Base-by-base conservation (phyloP, 2,329 filamentous ascomycete species). In the Aspergillus tamarii region DNA sequence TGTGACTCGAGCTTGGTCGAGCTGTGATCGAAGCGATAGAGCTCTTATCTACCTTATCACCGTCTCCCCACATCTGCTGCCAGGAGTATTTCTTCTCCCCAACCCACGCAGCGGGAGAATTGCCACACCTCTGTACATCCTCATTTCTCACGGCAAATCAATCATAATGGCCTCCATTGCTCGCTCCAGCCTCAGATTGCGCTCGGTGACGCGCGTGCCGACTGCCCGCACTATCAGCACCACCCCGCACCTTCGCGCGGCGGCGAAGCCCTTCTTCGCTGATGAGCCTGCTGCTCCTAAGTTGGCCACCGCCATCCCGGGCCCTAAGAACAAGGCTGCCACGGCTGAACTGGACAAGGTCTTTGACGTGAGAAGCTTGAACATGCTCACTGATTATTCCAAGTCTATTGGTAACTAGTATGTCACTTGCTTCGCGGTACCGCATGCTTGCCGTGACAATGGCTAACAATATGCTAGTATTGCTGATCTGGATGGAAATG, bases 281-380 rank as follows among this genome's bases (percentile, higher is more conserved):
- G 82, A 87, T 72, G 87, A 89, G 80, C 87, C 87, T 23, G 66
- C 77, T 14, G 81, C 77, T n/a, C 87, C 87, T 28, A 80, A 77
- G 30, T 71, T 89, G 48, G 78, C 81, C 66, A 88, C 86, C 3
- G 73, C 80, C 45, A 91, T 96, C 62, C 93, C 93, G 0, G 93
- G 93, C 0, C 92, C 92, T 43, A 86, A 89, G 81, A 88, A 89
- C 78, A 85, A 88, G 81, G 85, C 88, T 71, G 85, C 87, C 57
- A 88, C 91, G 67, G 83, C 88, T 66, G 87, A 92, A 76, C 85
- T 96, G 66, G 83, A 91, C 79, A 83, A 89, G 74, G 91, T 96
- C 64, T 96, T 95, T 74, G 93, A 96, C 78, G 94, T 91, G 6
- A 86, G 93, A 66, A 93, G 90, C 80, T 81, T 94, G 82, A 96